Percentiles rank a stretch among this genome's conserved stretches.
Evolutionary conservation across 768 basidiomycete genomes (phyloP).

Genomic region (Boletus vermiculosoides): DNA sequence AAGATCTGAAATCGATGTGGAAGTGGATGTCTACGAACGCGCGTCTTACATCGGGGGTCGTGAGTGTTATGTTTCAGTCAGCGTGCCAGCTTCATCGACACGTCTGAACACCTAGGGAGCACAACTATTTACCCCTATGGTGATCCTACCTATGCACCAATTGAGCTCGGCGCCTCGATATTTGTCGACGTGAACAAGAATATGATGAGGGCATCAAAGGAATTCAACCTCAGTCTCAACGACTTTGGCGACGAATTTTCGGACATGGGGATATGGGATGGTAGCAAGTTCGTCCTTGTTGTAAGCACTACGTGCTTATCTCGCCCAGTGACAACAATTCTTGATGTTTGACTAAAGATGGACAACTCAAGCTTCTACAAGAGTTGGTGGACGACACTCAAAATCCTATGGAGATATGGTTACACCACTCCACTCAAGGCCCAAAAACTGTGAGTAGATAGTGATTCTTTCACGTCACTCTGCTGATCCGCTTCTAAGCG

Average conservation of each 20-base stretch:
- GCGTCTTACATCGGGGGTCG: slow-evolving; percentile 78
- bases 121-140: slow-evolving; percentile 73
- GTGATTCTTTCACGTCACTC: not conserved
- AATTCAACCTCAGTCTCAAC: slow-evolving; percentile 67
- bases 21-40: slow-evolving; percentile 84
- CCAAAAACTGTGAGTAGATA: slow-evolving; percentile 47
- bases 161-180: slow-evolving; percentile 88
- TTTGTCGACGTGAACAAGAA: slow-evolving; percentile 78
- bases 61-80: slow-evolving; percentile 43
- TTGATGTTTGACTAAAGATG: slow-evolving; percentile 33
- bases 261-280: slow-evolving; percentile 78
- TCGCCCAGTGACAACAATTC: not conserved
- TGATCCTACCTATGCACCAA: slow-evolving; percentile 52
- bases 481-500: slow-evolving; percentile 39
- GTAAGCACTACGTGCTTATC: slow-evolving; percentile 40
- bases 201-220: slow-evolving; percentile 69
- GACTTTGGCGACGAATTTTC: slow-evolving; percentile 49
- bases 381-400: slow-evolving; percentile 70
- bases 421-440: slow-evolving; percentile 56
- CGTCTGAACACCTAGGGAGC: slow-evolving; percentile 52
- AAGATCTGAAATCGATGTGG: slow-evolving; percentile 63
- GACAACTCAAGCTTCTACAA: slow-evolving; percentile 37
- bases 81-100: slow-evolving; percentile 1
- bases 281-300: slow-evolving; percentile 61
- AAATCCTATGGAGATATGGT: slow-evolving; percentile 79